phyloP scores from a whole-genome alignment of 1,284 basidiomycete genomes.

The Sanghuangporus weigelae region DNA sequence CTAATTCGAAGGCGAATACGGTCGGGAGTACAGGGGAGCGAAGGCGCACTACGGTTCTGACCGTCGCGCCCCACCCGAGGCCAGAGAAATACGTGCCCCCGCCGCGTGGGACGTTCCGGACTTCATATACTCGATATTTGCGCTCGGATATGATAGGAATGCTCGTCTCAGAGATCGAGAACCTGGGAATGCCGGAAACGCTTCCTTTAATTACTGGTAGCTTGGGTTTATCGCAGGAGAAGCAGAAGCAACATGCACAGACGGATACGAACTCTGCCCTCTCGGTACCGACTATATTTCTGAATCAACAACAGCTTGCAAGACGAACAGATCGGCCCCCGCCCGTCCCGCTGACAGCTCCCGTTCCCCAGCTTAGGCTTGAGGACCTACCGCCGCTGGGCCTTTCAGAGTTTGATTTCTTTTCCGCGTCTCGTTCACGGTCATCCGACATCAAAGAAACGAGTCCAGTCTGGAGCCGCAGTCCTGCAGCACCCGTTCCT shows the following conservation, averaged over 20 bases:
- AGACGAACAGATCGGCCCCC: background rate
- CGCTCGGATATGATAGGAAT: background rate
- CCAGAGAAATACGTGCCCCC: slow-evolving; percentile 6
- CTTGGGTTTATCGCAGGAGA: background rate
- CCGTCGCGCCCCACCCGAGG: background rate
- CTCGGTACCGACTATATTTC: background rate
- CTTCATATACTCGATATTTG: slow-evolving; percentile 5
- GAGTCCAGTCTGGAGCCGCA: slow-evolving; percentile 3
- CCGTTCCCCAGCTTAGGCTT: background rate
- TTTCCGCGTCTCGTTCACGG: slow-evolving; percentile 1
- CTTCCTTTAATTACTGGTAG: background rate
- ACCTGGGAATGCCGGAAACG: background rate
- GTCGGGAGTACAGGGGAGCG: background rate
- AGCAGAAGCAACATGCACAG: background rate
- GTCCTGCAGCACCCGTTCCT: background rate
- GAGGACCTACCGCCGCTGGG: background rate
- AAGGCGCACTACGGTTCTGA: background rate
- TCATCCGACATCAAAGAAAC: background rate
- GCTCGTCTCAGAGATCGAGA: background rate
- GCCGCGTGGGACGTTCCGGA: slow-evolving; percentile 12
- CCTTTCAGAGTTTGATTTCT: slow-evolving; percentile 12
- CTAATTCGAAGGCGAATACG: background rate
- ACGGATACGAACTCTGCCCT: too few species aligned
- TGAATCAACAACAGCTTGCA: background rate
- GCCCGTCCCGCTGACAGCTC: background rate